These are phyloP conservation scores for Ustilago cynodontis DNA, from an alignment of 1,284 basidiomycete genomes.

Conservation along the genomic window DNA sequence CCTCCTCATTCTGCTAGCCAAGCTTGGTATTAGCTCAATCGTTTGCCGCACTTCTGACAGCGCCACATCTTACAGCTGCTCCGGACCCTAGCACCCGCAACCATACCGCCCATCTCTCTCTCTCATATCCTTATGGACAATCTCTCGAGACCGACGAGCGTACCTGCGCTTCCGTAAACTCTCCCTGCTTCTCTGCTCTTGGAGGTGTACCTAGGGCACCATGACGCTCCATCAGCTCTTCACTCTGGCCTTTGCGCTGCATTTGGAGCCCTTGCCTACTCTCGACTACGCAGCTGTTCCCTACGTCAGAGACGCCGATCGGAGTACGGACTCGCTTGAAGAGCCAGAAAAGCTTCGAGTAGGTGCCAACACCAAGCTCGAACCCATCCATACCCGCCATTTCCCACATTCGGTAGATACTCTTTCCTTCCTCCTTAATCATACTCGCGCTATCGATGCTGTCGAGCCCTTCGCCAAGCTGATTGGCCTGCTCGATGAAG, in stretches of 20 bases:
- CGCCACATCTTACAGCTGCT: no score
- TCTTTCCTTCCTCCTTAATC: slow-evolving; percentile 50
- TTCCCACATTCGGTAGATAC: slow-evolving; percentile 50
- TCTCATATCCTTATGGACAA: not conserved
- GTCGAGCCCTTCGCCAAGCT: slow-evolving; percentile 54
- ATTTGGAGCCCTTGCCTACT: slow-evolving; percentile 61
- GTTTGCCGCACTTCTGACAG: no score
- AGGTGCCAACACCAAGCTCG: slow-evolving; percentile 50
- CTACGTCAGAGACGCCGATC: slow-evolving; percentile 15
- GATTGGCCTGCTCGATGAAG: slow-evolving; percentile 56
- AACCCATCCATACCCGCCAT: slow-evolving; percentile 45
- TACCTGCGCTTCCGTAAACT: not conserved
- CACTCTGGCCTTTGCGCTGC: slow-evolving; percentile 63
- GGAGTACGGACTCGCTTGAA: slow-evolving; percentile 31
- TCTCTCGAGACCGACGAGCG: not conserved
- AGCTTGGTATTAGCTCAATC: no score
- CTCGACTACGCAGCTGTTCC: slow-evolving; percentile 52
- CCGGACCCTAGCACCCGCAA: no score
- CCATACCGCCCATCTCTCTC: no score
- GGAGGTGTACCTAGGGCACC: not conserved
- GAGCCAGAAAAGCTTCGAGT: slow-evolving; percentile 39
- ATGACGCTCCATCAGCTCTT: slow-evolving; percentile 59
- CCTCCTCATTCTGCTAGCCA: no score
- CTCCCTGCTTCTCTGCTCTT: not conserved
- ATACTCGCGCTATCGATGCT: slow-evolving; percentile 47